Base-by-base conservation (phyloP, 2,329 filamentous ascomycete genomes). In the Colletotrichum eleusines region DNA sequence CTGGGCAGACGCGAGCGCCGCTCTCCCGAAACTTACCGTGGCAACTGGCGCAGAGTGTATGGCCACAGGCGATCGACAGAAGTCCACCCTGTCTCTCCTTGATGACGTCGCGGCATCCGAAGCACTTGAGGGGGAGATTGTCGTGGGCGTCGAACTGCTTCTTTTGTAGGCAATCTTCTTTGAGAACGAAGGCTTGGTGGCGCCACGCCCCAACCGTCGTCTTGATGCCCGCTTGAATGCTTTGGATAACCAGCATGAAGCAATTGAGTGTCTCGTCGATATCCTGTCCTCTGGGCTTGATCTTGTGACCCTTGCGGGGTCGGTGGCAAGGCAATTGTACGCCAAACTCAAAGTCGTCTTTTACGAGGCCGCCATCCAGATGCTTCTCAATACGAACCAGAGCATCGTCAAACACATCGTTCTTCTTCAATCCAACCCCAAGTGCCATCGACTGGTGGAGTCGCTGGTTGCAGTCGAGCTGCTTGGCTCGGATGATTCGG, bases 331-430 rank as follows among this genome's bases (percentile, higher is more conserved):
- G 70, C 2, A 76, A 48, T 38, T 65, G 42, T 44, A 71, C 59
- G 42, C 73, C 74, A 40, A 76, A 76, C 40, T 75, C 72, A 60
- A 73, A 76, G 48, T 72, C 71, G 16, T 70, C 68, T 35, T 74
- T 73, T 4, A 58, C 54, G 1, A 63, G 48, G 11, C 51, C 48
- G 8, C 48, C 61, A 2, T 18, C 33, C 2, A 66, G 44, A 55
- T 71, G 69, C 6, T 44, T 58, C 9, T 31, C 7, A 18, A 73
- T 59, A 3, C 50, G 50, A 14, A 6, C 40, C 12, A 48, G n/a
- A 1, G 26, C 28, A 3, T 57, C 20, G 28, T 55, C 23, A 8
- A 4, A 0, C 11, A 35, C 28, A n/a, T 38, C 38, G 8, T 26
- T 11, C 14, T 12, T n/a, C 48, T 62, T 67, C 16, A 67, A n/a